Percentiles rank a stretch among this genome's conserved stretches.
Evolutionary conservation across 306 rosid genomes (phyloP).

Genomic region (Rosa lucieae): DNA sequence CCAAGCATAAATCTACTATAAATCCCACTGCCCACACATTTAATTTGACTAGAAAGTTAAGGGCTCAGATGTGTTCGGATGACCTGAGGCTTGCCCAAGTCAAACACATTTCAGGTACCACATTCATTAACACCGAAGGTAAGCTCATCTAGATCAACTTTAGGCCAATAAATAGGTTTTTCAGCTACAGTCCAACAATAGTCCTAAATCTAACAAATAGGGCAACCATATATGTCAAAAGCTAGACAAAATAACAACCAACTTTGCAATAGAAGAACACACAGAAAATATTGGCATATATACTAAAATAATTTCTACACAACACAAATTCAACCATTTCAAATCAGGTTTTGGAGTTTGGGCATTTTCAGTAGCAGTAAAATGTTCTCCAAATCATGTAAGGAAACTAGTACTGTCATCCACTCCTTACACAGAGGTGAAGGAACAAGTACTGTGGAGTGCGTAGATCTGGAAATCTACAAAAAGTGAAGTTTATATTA

Average conservation of each 20-base stretch:
- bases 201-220: background rate
- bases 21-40: background rate
- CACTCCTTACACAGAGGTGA: background rate
- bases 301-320: background rate
- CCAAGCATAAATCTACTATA: background rate
- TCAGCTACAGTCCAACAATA: background rate
- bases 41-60: background rate
- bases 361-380: background rate
- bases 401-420: background rate
- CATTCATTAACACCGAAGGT: background rate
- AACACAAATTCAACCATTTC: background rate
- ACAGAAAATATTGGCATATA: background rate
- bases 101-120: background rate
- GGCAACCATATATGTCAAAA: background rate
- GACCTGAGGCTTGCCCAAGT: background rate
- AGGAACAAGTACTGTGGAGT: background rate
- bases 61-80: background rate
- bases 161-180: slow-evolving; percentile 2
- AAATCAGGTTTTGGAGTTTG: background rate
- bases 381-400: background rate
- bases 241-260: background rate
- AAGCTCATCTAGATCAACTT: background rate
- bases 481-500: background rate
- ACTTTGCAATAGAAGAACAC: background rate
- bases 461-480: background rate